phyloP scores from a whole-genome alignment of 2,329 filamentous ascomycete genomes.

The Stemphylium beticola region DNA sequence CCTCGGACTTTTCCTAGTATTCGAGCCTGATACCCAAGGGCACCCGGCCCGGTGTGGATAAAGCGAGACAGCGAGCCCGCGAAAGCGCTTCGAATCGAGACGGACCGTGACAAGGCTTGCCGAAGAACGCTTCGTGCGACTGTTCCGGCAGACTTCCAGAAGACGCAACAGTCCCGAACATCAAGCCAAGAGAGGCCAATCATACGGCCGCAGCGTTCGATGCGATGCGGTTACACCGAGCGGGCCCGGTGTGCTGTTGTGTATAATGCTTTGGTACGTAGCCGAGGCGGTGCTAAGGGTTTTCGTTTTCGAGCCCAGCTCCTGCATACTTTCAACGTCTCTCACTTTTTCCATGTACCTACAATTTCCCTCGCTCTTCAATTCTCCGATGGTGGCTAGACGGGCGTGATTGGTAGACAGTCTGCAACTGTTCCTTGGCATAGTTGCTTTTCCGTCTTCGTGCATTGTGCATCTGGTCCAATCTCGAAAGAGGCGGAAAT shows the following conservation, averaged over 20 bases:
- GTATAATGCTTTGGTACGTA: slow-evolving; percentile 31
- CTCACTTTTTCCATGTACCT: slow-evolving; percentile 12
- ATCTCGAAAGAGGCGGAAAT: slow-evolving; percentile 16
- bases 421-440: slow-evolving; percentile 15
- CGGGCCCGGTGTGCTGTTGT: slow-evolving; percentile 17
- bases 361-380: slow-evolving; percentile 5
- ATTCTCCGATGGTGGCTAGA: slow-evolving; percentile 12
- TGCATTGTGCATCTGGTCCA: slow-evolving; percentile 15
- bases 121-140: slow-evolving; percentile 5
- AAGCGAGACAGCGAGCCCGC: slow-evolving; percentile 8
- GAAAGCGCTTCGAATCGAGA: slow-evolving; percentile 9
- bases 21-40: slow-evolving; percentile 29
- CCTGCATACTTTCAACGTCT: slow-evolving; percentile 16
- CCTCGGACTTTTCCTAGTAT: slow-evolving; percentile 21
- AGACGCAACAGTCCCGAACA: slow-evolving; percentile 8
- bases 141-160: slow-evolving; percentile 8
- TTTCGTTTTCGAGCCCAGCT: slow-evolving; percentile 12
- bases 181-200: slow-evolving; percentile 15
- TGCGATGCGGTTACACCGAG: slow-evolving; percentile 22
- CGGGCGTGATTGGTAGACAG: slow-evolving; percentile 14
- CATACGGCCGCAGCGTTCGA: slow-evolving; percentile 14
- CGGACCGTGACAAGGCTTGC: slow-evolving; percentile 7
- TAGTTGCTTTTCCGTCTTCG: slow-evolving; percentile 16
- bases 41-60: slow-evolving; percentile 12
- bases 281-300: slow-evolving; percentile 18